Conservation (phyloP, 441 rosid genomes). For the Pelargonium citronellum region DNA sequence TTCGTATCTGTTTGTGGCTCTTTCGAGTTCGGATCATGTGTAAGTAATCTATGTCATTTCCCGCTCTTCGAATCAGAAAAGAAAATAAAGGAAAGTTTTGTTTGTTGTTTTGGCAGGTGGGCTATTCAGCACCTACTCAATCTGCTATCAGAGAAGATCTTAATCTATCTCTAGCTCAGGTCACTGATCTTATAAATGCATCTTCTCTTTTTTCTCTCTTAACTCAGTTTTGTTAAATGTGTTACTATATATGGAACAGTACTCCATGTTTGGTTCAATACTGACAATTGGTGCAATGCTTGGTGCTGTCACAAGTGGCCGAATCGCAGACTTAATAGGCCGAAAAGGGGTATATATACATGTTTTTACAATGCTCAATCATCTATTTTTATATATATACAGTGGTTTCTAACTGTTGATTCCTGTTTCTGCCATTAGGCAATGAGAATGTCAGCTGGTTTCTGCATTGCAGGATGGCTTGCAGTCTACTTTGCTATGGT, state of each 20-base stretch:
- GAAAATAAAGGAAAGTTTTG: not conserved
- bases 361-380: not conserved
- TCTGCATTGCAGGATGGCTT: conserved; percentile 65
- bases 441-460: conserved; percentile 53
- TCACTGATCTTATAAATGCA: conserved; percentile 10
- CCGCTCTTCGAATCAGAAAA: too few relatives aligned
- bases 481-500: conserved; percentile 52
- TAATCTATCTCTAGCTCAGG: conserved; percentile 59
- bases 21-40: too few relatives aligned
- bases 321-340: conserved; percentile 60
- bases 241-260: conserved; percentile 37
- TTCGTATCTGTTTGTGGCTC: too few relatives aligned
- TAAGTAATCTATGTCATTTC: not conserved
- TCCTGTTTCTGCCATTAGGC: conserved; percentile 30
- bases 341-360: conserved; percentile 57
- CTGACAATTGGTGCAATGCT: conserved; percentile 80
- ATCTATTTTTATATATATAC: not conserved
- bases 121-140: conserved; percentile 76
- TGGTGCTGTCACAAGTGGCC: conserved; percentile 78
- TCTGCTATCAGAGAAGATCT: conserved; percentile 55
- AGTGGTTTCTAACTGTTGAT: conserved; percentile 7
- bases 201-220: not conserved
- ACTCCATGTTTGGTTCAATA: conserved; percentile 73
- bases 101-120: conserved; percentile 33
- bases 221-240: not conserved